Percentiles rank a stretch among this genome's conserved stretches.
Evolutionary conservation across 805 yeast genomes (phyloP).

Genomic region (Debaryomyces tyrocola): DNA sequence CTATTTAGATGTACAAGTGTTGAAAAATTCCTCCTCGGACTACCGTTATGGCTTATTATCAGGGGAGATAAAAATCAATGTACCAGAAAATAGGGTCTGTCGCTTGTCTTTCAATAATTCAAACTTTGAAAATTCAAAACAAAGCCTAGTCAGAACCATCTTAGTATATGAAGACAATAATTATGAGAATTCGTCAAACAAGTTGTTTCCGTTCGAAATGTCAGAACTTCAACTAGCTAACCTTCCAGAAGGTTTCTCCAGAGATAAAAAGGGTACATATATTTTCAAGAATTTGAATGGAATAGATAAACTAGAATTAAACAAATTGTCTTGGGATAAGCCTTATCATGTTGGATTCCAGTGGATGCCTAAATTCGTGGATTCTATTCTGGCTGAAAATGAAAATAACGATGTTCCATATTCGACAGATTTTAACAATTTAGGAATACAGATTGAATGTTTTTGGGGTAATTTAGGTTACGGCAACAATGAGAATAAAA

Average conservation of each 20-base stretch:
- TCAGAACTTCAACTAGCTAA: constrained; percentile 7
- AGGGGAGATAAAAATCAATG: constrained; percentile 61
- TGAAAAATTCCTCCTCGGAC: constrained; percentile 48
- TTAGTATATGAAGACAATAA: constrained; percentile 42
- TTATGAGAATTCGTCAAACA: constrained; percentile 2
- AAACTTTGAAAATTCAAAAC: constrained; percentile 26
- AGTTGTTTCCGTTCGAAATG: background rate
- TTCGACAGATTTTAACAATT: constrained; percentile 23
- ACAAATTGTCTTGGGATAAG: constrained; percentile 62
- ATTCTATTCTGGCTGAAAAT: constrained; percentile 26
- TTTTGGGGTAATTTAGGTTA: constrained; percentile 71
- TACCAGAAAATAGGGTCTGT: constrained; percentile 65
- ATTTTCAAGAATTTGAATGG: constrained; percentile 59
- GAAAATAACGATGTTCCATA: constrained; percentile 6
- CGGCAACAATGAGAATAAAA: constrained; percentile 35
- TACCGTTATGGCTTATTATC: constrained; percentile 62
- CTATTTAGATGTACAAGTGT: constrained; percentile 50
- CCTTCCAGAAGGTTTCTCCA: constrained; percentile 48
- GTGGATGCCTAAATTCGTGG: constrained; percentile 69
- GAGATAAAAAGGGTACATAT: constrained; percentile 41
- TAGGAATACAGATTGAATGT: constrained; percentile 65
- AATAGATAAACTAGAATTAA: constrained; percentile 61
- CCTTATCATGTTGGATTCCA: constrained; percentile 64
- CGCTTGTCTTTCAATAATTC: constrained; percentile 56
- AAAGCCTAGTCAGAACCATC: constrained; percentile 65